Evolutionary conservation across 306 rosid genomes (phyloP).

Genomic region (Mucuna pruriens): DNA sequence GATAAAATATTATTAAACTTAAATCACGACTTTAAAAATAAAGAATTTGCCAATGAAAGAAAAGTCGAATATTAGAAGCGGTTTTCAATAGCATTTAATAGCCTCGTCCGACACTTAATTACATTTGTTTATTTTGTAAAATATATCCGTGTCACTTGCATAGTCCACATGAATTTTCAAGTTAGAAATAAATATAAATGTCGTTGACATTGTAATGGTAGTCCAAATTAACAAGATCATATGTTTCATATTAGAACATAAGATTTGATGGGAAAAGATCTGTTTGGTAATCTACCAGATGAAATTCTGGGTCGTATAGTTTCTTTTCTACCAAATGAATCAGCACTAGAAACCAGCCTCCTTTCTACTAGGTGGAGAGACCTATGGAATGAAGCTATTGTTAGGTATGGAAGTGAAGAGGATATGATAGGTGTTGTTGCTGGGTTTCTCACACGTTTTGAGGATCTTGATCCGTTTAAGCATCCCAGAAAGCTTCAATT

Average conservation of each 20-base stretch:
- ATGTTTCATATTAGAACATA: not conserved
- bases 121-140: too few relatives aligned
- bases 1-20: not conserved
- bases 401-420: constrained; percentile 46
- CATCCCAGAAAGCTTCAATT: constrained; percentile 65
- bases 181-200: not conserved
- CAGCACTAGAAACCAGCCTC: constrained; percentile 63
- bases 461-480: constrained; percentile 57
- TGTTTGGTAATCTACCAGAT: constrained; percentile 40
- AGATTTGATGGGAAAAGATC: constrained; percentile 44
- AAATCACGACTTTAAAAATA: not conserved
- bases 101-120: not conserved
- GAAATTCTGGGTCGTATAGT: constrained; percentile 61
- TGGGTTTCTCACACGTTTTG: constrained; percentile 46
- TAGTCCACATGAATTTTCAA: not conserved
- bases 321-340: constrained; percentile 70
- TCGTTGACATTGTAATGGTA: not conserved
- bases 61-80: not conserved
- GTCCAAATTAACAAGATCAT: not conserved
- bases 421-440: constrained; percentile 43
- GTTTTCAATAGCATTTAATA: constrained; percentile 26
- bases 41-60: not conserved
- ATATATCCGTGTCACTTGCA: too few relatives aligned
- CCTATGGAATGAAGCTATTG: constrained; percentile 59
- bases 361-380: constrained; percentile 73